Base-by-base conservation (phyloP, 2,329 filamentous ascomycete genomes). In the Colletotrichum falcatum region DNA sequence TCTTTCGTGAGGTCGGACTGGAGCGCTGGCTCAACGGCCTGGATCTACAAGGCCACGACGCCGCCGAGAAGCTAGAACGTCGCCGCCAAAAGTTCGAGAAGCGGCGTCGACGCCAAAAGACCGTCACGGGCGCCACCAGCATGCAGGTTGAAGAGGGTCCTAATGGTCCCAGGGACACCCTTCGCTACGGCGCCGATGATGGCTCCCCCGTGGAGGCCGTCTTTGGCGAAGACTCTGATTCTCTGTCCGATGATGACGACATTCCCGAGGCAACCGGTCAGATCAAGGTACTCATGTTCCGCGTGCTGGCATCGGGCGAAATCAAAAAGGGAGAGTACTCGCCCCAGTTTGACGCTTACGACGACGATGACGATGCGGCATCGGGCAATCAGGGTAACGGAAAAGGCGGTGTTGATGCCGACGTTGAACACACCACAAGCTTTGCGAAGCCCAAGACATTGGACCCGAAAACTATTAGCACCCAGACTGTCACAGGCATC, bases 281-380 rank as follows among this genome's bases (percentile, higher is more conserved):
- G 83, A 99, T 99, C 84, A 98, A 98, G 83, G 94, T 99, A 23
- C 94, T 95, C 73, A 90, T 99, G 83, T 98, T 98, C 81, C 91
- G 96, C 35, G 96, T 99, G 11, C 86, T 98, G 55, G 96, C 96
- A 2, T 97, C 94, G 8, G 96, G 96, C 18, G 96, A 98, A 80
- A 97, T 99, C 78, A 98, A 98, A 83, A 94, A 95, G 78, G 96
- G 96, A 73, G 96, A 99, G 81, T 99, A 98, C 81, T 97, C 95
- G 1, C 96, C 96, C 16, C 96, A 98, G 77, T 98, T 98, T 74
- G 95, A 97, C 79, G 95, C 95, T 3, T 94, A 98, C 76, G 96
- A 98, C 77, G 95, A 97, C 73, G 95, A 97, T 72, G 94, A 97
- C 66, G 91, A 92, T 64, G 80, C 79, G 35, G 84, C 86, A 23